Evolutionary conservation across 2,329 filamentous ascomycete species (phyloP), one percentile per base, ranked within the genome.

Genomic region (Mycocentrospora acerina): DNA sequence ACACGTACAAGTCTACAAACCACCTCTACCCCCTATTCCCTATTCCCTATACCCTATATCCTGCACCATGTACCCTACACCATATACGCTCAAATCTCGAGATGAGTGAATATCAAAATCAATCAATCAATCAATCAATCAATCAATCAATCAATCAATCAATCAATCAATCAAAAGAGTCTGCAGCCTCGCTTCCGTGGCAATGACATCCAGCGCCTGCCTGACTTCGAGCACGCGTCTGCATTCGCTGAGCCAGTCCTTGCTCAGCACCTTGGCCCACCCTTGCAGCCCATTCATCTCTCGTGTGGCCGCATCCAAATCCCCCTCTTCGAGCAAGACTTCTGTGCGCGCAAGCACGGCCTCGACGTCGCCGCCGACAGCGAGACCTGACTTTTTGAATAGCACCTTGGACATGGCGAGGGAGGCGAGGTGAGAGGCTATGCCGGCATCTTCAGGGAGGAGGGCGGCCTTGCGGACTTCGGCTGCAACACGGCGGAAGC

Each of bases 381-480:
- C 86, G 31, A 93, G 76, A 5, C 66, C 67, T 4, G 66, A 83
- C 79, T 97, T 97, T 77, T 89, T 90, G 80, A 98, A 97, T 73
- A 97, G 82, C 35, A 97, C 78, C 73, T 95, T 94, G 76, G 88
- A 95, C 57, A 98, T 76, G 31, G 94, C 77, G 67, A 88, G 85
- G 67, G 87, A 93, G 29, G 90, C 91, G 3, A 91, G 90, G 67
- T 98, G 93, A 59, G 87, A 93, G 14, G 93, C 91, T 17, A 98
- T 87, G 53, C 93, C 93, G 0, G 93, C 93, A 60, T 96, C 86
- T 51, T 95, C 90, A 11, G 93, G 93, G 12, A 98, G 78, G 34
- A 98, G 79, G 29, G 86, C 86, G 14, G 93, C 93, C 76, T 98
- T 98, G 66, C 93, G 83, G 27, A 98, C 93, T 72, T 98, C 93